Base-by-base conservation (phyloP, 768 basidiomycete species). In the Mycena latifolia region DNA sequence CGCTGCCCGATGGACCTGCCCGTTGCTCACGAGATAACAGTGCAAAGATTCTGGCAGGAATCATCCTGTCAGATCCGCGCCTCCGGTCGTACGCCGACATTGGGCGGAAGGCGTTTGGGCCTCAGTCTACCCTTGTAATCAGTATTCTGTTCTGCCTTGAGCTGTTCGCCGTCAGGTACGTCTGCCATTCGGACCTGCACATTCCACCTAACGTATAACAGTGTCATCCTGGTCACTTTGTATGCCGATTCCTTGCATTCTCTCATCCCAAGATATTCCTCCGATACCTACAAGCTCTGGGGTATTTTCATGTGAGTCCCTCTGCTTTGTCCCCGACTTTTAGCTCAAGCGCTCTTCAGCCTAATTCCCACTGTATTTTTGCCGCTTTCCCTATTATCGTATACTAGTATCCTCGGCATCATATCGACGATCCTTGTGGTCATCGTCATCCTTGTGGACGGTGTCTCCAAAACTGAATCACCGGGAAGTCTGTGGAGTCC, bases 51-150 rank as follows among this genome's bases (percentile, higher is more conserved):
- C 86, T 98, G 15, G 95, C 95, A 0, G 81, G 80, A 48, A 84
- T 96, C 25, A 95, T 97, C 58, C 73, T 90, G 14, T 78, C 84
- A 10, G 94, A 98, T 72, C 84, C 86, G 14, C 85, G 83, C 7
- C 73, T 96, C 33, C 86, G 87, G 25, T 95, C 96, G 9, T 99
- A 98, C 74, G 88, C 94, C 6, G 96, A 99, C 74, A 93, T 98
- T 67, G 95, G 94, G 24, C 86, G 88, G 56, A 94, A 93, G 73
- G 96, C 96, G 3, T 97, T 97, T 76, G 96, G 96, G 1, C 85
- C 85, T 10, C 84, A 83, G 41, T 92, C 92, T 0, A 89, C 86
- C 31, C 78, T 88, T 0, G 71, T 91, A 33, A 92, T 93, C 60
- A 89, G 88, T 69, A 63, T 84, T 10, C 82, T 98, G 66, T 97